Conservation (phyloP, 2,329 filamentous ascomycete species). For the Cryphonectria japonica region DNA sequence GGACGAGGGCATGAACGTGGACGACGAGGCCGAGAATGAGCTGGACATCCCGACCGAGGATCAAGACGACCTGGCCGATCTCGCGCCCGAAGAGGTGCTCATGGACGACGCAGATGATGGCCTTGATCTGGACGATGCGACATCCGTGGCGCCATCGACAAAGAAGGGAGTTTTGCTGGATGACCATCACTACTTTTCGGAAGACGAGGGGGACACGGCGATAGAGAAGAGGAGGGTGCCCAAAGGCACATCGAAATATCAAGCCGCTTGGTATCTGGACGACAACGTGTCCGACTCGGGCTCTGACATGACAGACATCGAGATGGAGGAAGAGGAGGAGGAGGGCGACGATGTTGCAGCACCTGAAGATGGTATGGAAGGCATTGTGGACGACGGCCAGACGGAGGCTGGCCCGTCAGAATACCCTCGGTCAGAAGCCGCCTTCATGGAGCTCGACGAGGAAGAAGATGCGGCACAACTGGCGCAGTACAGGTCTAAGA, state of each 20-base stretch:
- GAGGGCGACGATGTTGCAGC: conserved; percentile 56
- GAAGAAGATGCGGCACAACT: conserved; percentile 78
- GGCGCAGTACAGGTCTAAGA: conserved; percentile 77
- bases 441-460: conserved; percentile 85
- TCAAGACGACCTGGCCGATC: conserved; percentile 78
- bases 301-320: conserved; percentile 76
- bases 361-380: conserved; percentile 84
- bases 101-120: conserved; percentile 70
- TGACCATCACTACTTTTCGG: conserved; percentile 97
- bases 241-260: conserved; percentile 90
- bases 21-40: conserved; percentile 60
- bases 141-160: conserved; percentile 50
- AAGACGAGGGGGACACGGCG: conserved; percentile 71
- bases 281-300: conserved; percentile 79
- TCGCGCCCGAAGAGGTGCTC: conserved; percentile 83
- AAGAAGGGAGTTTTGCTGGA: conserved; percentile 91
- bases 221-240: conserved; percentile 75
- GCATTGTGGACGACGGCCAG: conserved; percentile 65
- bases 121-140: conserved; percentile 41
- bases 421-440: conserved; percentile 84
- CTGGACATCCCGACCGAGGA: conserved; percentile 77
- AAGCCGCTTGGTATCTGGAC: conserved; percentile 88
- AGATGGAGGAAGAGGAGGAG: conserved; percentile 62
- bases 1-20: conserved; percentile 69
- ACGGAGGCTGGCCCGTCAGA: conserved; percentile 84